A percentile compares a stretch with the other conserved stretches of the same genome.
phyloP scores from a whole-genome alignment of 345 rosid genomes.

The Arabis alpina region DNA sequence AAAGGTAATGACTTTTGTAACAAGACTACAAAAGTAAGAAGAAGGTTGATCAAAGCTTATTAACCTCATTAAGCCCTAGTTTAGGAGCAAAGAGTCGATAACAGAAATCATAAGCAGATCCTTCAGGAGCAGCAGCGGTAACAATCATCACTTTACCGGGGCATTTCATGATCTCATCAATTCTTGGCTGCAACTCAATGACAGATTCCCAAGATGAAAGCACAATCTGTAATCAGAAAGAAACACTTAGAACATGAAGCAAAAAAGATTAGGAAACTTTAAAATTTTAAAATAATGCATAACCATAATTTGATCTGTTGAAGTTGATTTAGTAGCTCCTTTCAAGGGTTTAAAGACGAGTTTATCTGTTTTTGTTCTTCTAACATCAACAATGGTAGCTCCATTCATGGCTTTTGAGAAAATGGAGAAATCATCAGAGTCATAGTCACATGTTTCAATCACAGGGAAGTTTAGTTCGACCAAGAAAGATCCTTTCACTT shows the following conservation, averaged over 20 bases:
- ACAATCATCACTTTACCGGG: slow-evolving; percentile 59
- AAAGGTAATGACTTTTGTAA: too few relatives aligned
- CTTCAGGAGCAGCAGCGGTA: slow-evolving; percentile 58
- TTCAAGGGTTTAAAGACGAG: slow-evolving; percentile 44
- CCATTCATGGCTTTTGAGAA: slow-evolving; percentile 39
- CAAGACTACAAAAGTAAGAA: background rate
- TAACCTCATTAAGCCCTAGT: slow-evolving; percentile 66
- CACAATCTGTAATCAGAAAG: slow-evolving; percentile 38
- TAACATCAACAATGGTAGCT: slow-evolving; percentile 56
- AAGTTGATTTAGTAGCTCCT: slow-evolving; percentile 48
- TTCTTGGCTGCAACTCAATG: slow-evolving; percentile 50
- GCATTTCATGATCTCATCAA: slow-evolving; percentile 53
- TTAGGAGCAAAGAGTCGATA: slow-evolving; percentile 70
- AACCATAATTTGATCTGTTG: slow-evolving; percentile 51
- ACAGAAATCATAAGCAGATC: slow-evolving; percentile 52
- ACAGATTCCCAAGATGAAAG: slow-evolving; percentile 65
- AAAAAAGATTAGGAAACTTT: too few relatives aligned
- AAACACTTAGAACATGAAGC: too few relatives aligned
- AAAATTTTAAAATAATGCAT: background rate
- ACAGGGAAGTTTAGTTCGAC: slow-evolving; percentile 63
- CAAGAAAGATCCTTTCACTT: slow-evolving; percentile 38
- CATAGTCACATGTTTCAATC: slow-evolving; percentile 45
- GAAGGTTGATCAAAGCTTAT: background rate
- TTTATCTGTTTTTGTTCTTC: slow-evolving; percentile 40
- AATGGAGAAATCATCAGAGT: slow-evolving; percentile 21